Base-by-base conservation (phyloP, 257 asterid species). In the Jacaranda mimosifolia region DNA sequence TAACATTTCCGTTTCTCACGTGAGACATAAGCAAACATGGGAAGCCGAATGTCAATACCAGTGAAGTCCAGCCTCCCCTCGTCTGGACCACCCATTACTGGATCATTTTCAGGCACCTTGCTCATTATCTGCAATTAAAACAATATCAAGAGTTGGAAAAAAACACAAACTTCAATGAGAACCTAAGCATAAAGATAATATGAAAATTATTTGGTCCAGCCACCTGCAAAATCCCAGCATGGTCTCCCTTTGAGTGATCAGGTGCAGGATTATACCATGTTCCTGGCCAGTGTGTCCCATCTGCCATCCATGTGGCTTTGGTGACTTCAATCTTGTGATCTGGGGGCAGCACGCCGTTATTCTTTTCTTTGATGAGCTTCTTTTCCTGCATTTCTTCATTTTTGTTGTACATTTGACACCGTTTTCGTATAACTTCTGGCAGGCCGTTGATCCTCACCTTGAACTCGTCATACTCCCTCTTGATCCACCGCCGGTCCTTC, bases 261-360 rank as follows among this genome's bases (percentile, higher is more conserved):
- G 93, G 79, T 2, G 70, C 62, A 4, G 97, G 83, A 4, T 63
- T 52, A 76, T 13, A 86, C 99, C 99, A 96, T 36, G 98, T 92
- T n/a, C 98, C 98, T 0, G 98, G 99, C 99, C 99, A 96, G 58
- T 93, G 98, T 3, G 99, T 96, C 35, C 98, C 97, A 38, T 96
- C 98, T 2, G 98, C 97, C 99, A 96, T 96, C 98, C 98, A 95
- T 11, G 99, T 95, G 2, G 97, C 99, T 59, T 81, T 83, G 3
- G 73, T 46, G 49, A 78, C 76, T 38, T 83, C 86, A 4, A 77
- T 59, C 80, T 87, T 85, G 80, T 81, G 63, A 68, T 87, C 91
- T 0, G 85, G 79, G 1, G 92, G 82, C 40, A 87, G 26, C 7
- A 66, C 75, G 4, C 96, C 93, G 6, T 80, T 80, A 74, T 87